Evolutionary conservation across 768 basidiomycete species (phyloP), one percentile per base, ranked within the genome.

Genomic region (Suillus tomentosus): DNA sequence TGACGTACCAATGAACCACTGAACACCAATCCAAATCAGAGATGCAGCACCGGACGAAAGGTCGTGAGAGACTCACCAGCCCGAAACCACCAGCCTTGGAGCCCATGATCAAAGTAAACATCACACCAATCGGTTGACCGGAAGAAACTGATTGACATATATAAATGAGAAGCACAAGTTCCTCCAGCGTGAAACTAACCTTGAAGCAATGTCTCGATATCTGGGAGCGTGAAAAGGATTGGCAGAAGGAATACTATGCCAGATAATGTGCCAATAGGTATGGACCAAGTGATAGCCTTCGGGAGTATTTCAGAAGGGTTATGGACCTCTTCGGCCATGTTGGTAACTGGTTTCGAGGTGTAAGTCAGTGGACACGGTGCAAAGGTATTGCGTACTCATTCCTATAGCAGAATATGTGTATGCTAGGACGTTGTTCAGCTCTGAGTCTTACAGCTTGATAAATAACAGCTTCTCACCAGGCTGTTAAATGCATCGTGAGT

Each of bases 271-370:
- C 83, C 81, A 57, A 86, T 85, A 0, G 85, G 85, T 42, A 87
- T 76, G 0, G 83, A 83, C 77, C 81, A 81, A 11, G 80, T 77
- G 36, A 89, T 80, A 1, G 87, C 87, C 55, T 74, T 75, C 0
- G 87, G 87, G 11, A 89, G 79, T 61, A 87, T 80, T 11, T 78
- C 68, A 2, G 82, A 77, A 0, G 87, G 88, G 61, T 87, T 78
- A 56, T 82, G 82, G 1, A 88, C 87, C 73, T 90, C 88, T 71
- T 89, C 88, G 2, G 87, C 84, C 84, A 90, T 85, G 65, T 84
- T 87, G 15, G 87, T 80, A 47, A 88, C 85, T 87, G 58, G 24
- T 40, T 40, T 27, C 3, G 48, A 40, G 47, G 17, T 22, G 17
- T 72, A 54, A 64, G 59, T 61, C 5, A 3, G 61, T 40, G 27